phyloP scores from a whole-genome alignment of 306 rosid species.

The Sicyos baderoa region DNA sequence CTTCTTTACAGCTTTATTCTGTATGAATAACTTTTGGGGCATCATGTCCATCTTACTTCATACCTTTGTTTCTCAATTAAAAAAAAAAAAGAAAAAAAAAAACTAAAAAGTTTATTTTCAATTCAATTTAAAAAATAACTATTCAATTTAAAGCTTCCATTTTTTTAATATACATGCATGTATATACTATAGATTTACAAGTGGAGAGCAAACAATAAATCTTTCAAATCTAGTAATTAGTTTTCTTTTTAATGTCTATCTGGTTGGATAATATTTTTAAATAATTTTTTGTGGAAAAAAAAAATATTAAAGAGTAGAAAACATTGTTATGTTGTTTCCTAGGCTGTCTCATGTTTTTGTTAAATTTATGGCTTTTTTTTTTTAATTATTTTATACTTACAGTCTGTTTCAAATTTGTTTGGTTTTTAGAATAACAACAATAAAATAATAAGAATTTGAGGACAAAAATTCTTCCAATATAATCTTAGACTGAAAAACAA shows the following conservation, averaged over 20 bases:
- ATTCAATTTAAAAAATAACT: neutral
- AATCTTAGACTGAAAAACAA: neutral
- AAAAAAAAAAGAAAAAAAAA: too few species aligned
- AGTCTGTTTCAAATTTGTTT: neutral
- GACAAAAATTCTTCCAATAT: neutral
- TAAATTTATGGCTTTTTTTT: neutral
- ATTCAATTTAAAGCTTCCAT: neutral
- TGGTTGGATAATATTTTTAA: neutral
- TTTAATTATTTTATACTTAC: too few species aligned
- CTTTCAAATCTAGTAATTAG: neutral
- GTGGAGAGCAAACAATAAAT: neutral
- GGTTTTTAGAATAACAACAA: neutral
- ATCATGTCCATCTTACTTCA: conserved; percentile 15
- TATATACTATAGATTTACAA: neutral
- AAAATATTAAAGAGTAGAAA: neutral
- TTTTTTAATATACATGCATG: neutral
- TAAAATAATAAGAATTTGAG: neutral
- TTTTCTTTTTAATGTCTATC: too few species aligned
- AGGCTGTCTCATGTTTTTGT: too few species aligned
- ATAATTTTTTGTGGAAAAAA: neutral
- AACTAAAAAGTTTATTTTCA: neutral
- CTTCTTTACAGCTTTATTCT: conserved; percentile 19
- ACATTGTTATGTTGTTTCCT: neutral
- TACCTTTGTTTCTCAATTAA: neutral
- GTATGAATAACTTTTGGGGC: conserved; percentile 6